Conservation (phyloP, 257 asterid species). For the Leonotis leonurus region DNA sequence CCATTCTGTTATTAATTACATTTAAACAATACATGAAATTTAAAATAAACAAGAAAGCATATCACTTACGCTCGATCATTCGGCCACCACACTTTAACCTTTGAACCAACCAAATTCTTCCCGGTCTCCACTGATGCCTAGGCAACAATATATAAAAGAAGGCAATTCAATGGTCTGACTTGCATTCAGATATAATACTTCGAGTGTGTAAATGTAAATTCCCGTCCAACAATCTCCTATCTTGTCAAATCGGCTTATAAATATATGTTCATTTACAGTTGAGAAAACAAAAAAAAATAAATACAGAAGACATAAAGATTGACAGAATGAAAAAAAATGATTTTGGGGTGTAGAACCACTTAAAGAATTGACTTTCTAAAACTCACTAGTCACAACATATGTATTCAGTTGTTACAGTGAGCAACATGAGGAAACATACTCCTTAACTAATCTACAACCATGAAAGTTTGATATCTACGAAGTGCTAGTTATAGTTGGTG, state of each 20-base stretch:
- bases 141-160: slow-evolving; percentile 11
- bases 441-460: not conserved
- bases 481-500: not conserved
- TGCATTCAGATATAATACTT: not conserved
- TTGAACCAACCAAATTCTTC: slow-evolving; percentile 63
- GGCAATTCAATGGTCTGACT: not conserved
- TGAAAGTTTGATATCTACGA: not conserved
- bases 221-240: not conserved
- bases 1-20: not conserved
- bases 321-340: too few species aligned
- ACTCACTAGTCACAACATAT: not conserved
- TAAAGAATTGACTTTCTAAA: not conserved
- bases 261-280: not conserved
- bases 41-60: slow-evolving; percentile 7
- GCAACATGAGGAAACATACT: not conserved
- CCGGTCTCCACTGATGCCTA: slow-evolving; percentile 54
- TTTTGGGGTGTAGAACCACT: too few species aligned
- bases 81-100: slow-evolving; percentile 93
- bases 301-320: not conserved
- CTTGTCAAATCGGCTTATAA: not conserved
- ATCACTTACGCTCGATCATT: slow-evolving; percentile 60
- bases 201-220: slow-evolving; percentile 12
- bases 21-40: not conserved
- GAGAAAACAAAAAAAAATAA: slow-evolving; percentile 1
- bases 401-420: not conserved